Evolutionary conservation across 2,329 filamentous ascomycete species (phyloP), one percentile per base, ranked within the genome.

Genomic region (Calonectria pteridis): DNA sequence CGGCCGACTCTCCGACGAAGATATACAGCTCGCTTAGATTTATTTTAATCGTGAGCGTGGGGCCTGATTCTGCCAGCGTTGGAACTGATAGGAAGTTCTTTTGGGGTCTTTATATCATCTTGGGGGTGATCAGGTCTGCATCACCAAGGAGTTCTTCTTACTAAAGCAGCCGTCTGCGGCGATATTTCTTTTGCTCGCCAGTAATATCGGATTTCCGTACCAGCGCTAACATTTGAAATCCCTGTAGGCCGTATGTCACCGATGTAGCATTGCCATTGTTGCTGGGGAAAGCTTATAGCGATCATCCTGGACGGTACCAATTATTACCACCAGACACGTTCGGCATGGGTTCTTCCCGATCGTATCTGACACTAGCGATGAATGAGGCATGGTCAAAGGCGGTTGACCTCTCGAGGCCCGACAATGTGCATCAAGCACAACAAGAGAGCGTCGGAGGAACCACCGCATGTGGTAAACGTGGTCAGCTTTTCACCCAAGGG

Each of bases 401-500:
- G 23, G 71, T 33, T 50, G 58, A 55, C 50, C 70, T 13, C 46
- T 31, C 43, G 35, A 55, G 64, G 65, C 58, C 70, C 70, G 49
- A 68, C 65, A 55, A 40, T 11, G 11, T 68, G 63, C 59, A 43
- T 69, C 31, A 63, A 46, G 37, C 59, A 31, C 59, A 64, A 23
- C 58, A 51, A 29, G 53, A 33, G 29, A 28, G 29, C 14, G 16
- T 59, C 59, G 66, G 50, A 66, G 40, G 35, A 59, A 40, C 50
- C 37, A 23, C 59, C 50, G 20, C 40, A 31, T 64, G 50, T 33
- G 46, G 62, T 31, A 28, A n/a, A 20, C 23, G 33, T 40, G 55
- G 55, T 62, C 55, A 62, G 40, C 53, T 33, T 62, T 28, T 23
- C 33, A 40, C 14, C 26, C 20, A n/a, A 37, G 23, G 6, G 33